Percentiles rank a stretch among this genome's conserved stretches.
phyloP scores from a whole-genome alignment of 2,329 filamentous ascomycete species.

The Boeremia lycopersici region DNA sequence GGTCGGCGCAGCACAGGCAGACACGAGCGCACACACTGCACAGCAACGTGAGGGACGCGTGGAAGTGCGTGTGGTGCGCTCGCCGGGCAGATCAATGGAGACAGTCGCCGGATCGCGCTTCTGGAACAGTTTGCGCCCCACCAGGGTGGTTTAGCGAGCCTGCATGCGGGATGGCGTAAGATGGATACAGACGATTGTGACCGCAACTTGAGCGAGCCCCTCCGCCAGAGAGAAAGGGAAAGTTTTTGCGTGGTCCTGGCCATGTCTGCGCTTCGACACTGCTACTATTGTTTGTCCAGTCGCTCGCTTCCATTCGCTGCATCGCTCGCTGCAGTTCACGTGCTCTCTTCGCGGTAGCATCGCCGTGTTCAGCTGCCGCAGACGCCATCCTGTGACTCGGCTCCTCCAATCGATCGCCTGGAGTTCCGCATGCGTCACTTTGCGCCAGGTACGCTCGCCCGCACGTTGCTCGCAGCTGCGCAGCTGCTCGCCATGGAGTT shows the following conservation, averaged over 20 bases:
- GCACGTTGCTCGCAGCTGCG: constrained; percentile 17
- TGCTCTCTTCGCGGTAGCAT: not conserved
- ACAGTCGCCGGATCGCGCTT: not conserved
- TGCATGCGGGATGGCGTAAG: constrained; percentile 12
- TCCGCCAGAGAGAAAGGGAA: constrained; percentile 5
- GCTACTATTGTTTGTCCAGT: not conserved
- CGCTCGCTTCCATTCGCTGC: not conserved
- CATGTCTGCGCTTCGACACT: not conserved
- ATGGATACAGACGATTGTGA: constrained; percentile 5
- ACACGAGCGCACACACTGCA: not conserved
- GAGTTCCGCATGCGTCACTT: constrained; percentile 40
- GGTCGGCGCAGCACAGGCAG: not conserved
- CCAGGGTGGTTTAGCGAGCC: constrained; percentile 7
- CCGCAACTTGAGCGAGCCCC: constrained; percentile 15
- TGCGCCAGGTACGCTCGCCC: constrained; percentile 32
- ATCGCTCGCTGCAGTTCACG: not conserved
- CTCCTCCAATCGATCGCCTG: constrained; percentile 25
- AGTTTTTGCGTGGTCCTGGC: constrained; percentile 6
- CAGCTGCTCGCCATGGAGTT: constrained; percentile 54
- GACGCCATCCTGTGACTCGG: constrained; percentile 21
- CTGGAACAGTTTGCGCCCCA: constrained; percentile 6
- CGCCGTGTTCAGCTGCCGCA: constrained; percentile 1
- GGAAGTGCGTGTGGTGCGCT: not conserved
- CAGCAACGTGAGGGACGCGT: not conserved
- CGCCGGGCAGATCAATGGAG: constrained; percentile 3